A percentile compares a stretch with the other conserved stretches of the same genome.
phyloP scores from a whole-genome alignment of 1,284 basidiomycete species.

The Tremellales sp. region DNA sequence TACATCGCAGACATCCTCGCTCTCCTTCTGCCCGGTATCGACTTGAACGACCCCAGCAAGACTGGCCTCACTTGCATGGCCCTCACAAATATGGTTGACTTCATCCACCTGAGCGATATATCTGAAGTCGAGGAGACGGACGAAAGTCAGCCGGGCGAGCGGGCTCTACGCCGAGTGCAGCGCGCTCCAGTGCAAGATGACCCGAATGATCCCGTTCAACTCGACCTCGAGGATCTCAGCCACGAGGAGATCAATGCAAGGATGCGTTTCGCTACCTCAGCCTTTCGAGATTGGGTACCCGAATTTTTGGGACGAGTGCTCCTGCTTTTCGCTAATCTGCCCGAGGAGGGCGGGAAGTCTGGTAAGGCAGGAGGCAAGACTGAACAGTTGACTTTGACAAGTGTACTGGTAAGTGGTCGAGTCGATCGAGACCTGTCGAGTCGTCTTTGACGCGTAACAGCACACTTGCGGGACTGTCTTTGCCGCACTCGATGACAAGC shows the following conservation, averaged over 20 bases:
- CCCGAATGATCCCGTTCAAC: constrained; percentile 35
- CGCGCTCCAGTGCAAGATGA: constrained; percentile 35
- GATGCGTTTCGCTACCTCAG: constrained; percentile 39
- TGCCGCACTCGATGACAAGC: constrained; percentile 76
- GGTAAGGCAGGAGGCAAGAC: constrained; percentile 49
- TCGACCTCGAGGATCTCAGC: constrained; percentile 35
- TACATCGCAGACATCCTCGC: constrained; percentile 85
- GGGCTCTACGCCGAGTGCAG: constrained; percentile 24
- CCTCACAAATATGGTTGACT: constrained; percentile 70
- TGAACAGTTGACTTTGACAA: constrained; percentile 38
- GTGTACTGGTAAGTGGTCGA: constrained; percentile 27
- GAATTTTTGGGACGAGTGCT: constrained; percentile 83
- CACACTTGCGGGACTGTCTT: constrained; percentile 61
- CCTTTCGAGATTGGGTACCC: constrained; percentile 71
- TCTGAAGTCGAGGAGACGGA: constrained; percentile 31
- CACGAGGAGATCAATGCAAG: constrained; percentile 38
- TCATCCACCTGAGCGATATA: constrained; percentile 62
- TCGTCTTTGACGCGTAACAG: constrained; percentile 9
- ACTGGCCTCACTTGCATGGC: constrained; percentile 54
- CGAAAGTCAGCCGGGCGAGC: constrained; percentile 17
- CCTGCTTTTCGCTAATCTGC: constrained; percentile 84
- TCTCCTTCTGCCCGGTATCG: constrained; percentile 68
- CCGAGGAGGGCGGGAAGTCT: constrained; percentile 62
- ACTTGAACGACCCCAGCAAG: constrained; percentile 87
- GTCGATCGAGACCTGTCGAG: not conserved